Base-by-base conservation (phyloP, 306 rosid genomes). In the Pyrus betulifolia region DNA sequence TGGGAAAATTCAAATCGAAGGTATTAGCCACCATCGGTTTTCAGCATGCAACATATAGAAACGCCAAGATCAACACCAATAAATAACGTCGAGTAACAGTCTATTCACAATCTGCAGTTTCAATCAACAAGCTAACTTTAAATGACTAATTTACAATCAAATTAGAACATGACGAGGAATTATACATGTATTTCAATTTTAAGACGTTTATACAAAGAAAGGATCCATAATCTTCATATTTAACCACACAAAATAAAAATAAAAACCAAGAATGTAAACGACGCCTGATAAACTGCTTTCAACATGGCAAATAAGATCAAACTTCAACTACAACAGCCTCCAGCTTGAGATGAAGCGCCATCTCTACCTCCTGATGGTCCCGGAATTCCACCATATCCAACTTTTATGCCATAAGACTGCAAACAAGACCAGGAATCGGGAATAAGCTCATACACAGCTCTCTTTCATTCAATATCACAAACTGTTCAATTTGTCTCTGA, bases 331-430 rank as follows among this genome's bases (percentile, higher is more conserved):
- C 99, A 96, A 81, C 99, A 96, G 75, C 90, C 87, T 74, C 98
- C 98, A 38, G 80, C 89, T 30, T 93, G 81, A 28, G 99, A 79
- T 78, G 97, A 84, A 30, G 97, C 84, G 55, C 97, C 99, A 81
- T 96, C 95, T 83, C 99, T 89, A 81, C 97, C 96, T 38, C 96
- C 97, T 51, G 98, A 86, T 66, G 99, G 96, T 84, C 99, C 99
- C 6, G 99, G 97, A 71, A 96, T 82, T 75, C 99, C 99, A 51
- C 98, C 99, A 71, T 92, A 96, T 73, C 99, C 99, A 21, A 96
- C 96, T 85, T 96, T 96, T 79, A 96, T 96, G 79, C 99, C 99
- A 76, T 96, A 89, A 61, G 99, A 92, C 99, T 96, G 93, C 88
- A 82, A 82, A 73, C 72, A 71, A 77, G 8, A 75, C 21, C 76